A percentile compares a stretch with the other conserved stretches of the same genome.
phyloP scores from a whole-genome alignment of 106 monocot species.

The Dendrobium catenatum region DNA sequence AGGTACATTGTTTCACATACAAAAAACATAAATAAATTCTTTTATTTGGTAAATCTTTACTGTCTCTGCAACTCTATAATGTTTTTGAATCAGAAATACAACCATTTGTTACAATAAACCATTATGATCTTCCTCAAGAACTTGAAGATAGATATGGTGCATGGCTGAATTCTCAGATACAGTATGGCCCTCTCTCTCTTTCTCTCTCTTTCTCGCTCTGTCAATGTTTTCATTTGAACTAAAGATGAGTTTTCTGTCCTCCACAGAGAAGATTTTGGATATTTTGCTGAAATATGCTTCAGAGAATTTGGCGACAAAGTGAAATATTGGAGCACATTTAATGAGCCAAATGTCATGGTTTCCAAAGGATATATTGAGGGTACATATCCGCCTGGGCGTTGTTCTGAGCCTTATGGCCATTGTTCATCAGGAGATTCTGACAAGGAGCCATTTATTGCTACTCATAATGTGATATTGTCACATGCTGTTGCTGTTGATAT shows the following conservation, averaged over 20 bases:
- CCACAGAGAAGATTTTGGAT: conserved; percentile 46
- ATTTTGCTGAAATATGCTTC: conserved; percentile 45
- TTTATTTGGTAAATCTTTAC: background rate
- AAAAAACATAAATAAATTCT: background rate
- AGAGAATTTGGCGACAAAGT: conserved; percentile 43
- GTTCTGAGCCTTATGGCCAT: conserved; percentile 23
- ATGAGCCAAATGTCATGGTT: conserved; percentile 41
- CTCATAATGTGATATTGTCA: conserved; percentile 16
- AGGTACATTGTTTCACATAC: background rate
- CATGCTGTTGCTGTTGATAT: conserved; percentile 8
- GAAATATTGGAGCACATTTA: conserved; percentile 57
- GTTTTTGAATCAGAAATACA: conserved; percentile 28
- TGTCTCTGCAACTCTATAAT: background rate
- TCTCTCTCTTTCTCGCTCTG: too few relatives aligned
- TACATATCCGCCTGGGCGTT: conserved; percentile 27
- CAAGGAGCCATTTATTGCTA: conserved; percentile 11
- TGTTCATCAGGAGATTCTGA: conserved; percentile 12
- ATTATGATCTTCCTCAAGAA: conserved; percentile 50
- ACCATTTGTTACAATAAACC: conserved; percentile 49
- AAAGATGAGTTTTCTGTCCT: background rate
- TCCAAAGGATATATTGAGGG: conserved; percentile 19
- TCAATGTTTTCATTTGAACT: background rate
- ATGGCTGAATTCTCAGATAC: conserved; percentile 47
- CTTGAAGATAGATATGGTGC: conserved; percentile 35
- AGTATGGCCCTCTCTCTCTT: conserved; percentile 10